phyloP scores from a whole-genome alignment of 2,329 filamentous ascomycete genomes.

The Ophiocordyceps polyrhachis-furcata region DNA sequence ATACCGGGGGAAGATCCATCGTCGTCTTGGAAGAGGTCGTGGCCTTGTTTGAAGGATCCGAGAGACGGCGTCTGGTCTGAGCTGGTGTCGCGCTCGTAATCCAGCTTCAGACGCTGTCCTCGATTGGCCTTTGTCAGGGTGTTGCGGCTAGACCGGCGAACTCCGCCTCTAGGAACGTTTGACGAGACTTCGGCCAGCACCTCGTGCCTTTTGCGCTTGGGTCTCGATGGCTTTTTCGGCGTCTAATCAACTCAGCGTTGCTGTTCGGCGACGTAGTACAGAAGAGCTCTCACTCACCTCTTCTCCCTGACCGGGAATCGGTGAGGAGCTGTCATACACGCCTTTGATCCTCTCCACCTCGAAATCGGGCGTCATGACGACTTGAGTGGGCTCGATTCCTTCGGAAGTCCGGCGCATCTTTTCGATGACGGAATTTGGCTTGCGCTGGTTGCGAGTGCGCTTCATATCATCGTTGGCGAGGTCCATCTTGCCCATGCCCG shows the following conservation, averaged over 20 bases:
- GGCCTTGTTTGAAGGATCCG: conserved; percentile 6
- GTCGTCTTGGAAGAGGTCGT: conserved; percentile 15
- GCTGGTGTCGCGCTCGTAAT: conserved; percentile 3
- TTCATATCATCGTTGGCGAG: conserved; percentile 56
- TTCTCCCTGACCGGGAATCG: conserved; percentile 18
- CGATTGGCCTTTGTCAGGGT: conserved; percentile 5
- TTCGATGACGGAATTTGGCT: conserved; percentile 50
- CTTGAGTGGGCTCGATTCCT: conserved; percentile 43
- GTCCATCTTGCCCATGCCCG: conserved; percentile 69
- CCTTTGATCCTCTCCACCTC: conserved; percentile 32
- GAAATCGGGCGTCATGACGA: conserved; percentile 38
- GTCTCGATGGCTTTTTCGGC: conserved; percentile 11
- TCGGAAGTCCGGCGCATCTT: conserved; percentile 47
- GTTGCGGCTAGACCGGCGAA: conserved; percentile 8
- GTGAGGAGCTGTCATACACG: conserved; percentile 41
- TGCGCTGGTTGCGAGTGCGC: conserved; percentile 60
- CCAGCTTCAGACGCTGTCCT: conserved; percentile 4
- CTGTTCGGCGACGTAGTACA: neutral
- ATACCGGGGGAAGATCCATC: conserved; percentile 8
- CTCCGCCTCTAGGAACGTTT: conserved; percentile 13
- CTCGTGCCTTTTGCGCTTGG: conserved; percentile 13
- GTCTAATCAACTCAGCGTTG: conserved; percentile 8
- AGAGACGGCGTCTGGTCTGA: conserved; percentile 5
- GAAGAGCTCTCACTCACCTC: conserved; percentile 27
- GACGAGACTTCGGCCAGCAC: conserved; percentile 16